phyloP scores from a whole-genome alignment of 1,284 basidiomycete genomes.

The Garcileccinum viscosum region DNA sequence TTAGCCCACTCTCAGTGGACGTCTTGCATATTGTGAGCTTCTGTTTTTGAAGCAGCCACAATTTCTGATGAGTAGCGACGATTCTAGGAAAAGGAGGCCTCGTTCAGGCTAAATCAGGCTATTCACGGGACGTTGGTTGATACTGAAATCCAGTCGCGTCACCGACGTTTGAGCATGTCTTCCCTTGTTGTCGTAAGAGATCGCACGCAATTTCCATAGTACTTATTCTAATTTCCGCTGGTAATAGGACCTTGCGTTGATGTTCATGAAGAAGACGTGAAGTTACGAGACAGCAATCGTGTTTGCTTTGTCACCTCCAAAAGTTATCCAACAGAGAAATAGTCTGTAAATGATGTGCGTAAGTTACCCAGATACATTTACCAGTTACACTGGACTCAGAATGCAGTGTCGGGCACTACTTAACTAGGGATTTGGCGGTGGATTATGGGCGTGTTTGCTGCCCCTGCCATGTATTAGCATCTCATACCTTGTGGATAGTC shows the following conservation, averaged over 20 bases:
- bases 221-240: constrained; percentile 6
- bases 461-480: too few species aligned
- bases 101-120: constrained; percentile 10
- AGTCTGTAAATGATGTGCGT: background rate
- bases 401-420: too few species aligned
- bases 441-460: too few species aligned
- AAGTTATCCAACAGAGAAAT: background rate
- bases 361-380: background rate
- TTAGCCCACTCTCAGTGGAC: background rate
- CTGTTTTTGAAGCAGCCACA: background rate
- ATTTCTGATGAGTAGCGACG: constrained; percentile 4
- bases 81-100: constrained; percentile 18
- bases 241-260: constrained; percentile 33
- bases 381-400: too few species aligned
- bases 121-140: constrained; percentile 12
- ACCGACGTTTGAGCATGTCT: constrained; percentile 27
- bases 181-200: constrained; percentile 33
- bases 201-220: background rate
- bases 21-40: constrained; percentile 8
- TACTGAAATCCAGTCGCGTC: constrained; percentile 6
- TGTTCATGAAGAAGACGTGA: constrained; percentile 11
- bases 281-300: background rate
- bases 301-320: background rate
- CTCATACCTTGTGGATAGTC: too few species aligned
- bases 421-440: too few species aligned